Base-by-base conservation (phyloP, 1,139 yeast species). In the Candida pseudoviswanathii region DNA sequence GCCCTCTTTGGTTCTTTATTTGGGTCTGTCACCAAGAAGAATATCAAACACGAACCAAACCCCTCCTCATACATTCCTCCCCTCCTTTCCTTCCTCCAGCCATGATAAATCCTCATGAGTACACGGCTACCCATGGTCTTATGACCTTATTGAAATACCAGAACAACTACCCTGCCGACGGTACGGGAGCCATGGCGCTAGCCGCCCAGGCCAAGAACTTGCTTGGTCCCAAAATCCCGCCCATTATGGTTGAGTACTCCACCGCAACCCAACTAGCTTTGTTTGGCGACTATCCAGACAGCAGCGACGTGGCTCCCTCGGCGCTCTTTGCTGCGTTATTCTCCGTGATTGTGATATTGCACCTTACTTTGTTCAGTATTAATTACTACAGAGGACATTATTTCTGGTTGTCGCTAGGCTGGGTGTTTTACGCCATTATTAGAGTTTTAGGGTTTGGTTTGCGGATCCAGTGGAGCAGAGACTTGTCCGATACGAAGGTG, bases 241-340 rank as follows among this genome's bases (percentile, higher is more conserved):
- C 49, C 1, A 63, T 57, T 0, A 56, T 82, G 27, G 54, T 72
- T 8, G 54, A 64, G 0, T 74, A 73, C 48, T 71, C 75, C 1
- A 56, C 69, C 2, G 66, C 67, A 10, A 52, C 67, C 3, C 82
- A 84, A 57, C 79, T 78, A 46, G 77, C 80, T 7, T 65, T 82
- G 41, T 85, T 86, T 67, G 95, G 95, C 7, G 83, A 79, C 34
- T 87, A 85, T 63, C 91, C 94, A 2, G 60, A 59, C n/a, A 44
- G 50, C 10, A 59, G 58, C 16, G 95, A 87, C 62, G 58, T 77
- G 22, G 90, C 84, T 0, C 94, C 92, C 4, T 70, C 81, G 46
- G 80, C 82, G 1, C 60, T 86, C 0, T 86, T 87, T 59, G 57
- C 78, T 2, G 88, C 79, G 1, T 64, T 82, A 2, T 87, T 84